Evolutionary conservation across 2,329 filamentous ascomycete species (phyloP).

Genomic region (Pseudocercospora crystallina): DNA sequence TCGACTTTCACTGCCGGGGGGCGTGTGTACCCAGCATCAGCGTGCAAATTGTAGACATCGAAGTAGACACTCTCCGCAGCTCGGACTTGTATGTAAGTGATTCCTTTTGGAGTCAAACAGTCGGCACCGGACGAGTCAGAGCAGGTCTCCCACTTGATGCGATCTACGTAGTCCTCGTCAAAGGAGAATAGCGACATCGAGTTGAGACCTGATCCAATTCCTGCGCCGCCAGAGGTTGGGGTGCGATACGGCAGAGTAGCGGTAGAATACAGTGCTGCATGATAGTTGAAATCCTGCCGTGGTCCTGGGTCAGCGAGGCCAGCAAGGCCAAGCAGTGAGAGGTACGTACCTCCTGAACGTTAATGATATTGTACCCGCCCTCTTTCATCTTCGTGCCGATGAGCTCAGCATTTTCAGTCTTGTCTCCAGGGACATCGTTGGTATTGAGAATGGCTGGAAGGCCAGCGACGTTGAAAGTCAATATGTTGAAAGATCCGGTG

Average conservation of each 20-base stretch:
- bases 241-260: constrained; percentile 62
- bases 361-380: constrained; percentile 61
- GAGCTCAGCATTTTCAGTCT: constrained; percentile 55
- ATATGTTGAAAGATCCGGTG: constrained; percentile 44
- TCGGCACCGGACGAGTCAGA: constrained; percentile 55
- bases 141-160: constrained; percentile 59
- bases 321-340: not conserved
- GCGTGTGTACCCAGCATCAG: constrained; percentile 54
- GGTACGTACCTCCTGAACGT: constrained; percentile 53
- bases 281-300: constrained; percentile 65
- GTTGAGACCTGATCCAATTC: constrained; percentile 64
- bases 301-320: no score
- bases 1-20: no score
- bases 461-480: constrained; percentile 62
- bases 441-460: constrained; percentile 57
- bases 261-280: constrained; percentile 61
- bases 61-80: constrained; percentile 56
- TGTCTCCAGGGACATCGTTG: constrained; percentile 64
- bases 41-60: constrained; percentile 66
- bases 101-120: constrained; percentile 69
- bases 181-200: constrained; percentile 60
- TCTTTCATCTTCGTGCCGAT: constrained; percentile 59
- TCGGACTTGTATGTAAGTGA: constrained; percentile 63
- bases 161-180: constrained; percentile 52
- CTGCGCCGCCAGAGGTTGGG: constrained; percentile 63